Evolutionary conservation across 2,329 filamentous ascomycete species (phyloP).

Genomic region (Ceratocystis huliohia): DNA sequence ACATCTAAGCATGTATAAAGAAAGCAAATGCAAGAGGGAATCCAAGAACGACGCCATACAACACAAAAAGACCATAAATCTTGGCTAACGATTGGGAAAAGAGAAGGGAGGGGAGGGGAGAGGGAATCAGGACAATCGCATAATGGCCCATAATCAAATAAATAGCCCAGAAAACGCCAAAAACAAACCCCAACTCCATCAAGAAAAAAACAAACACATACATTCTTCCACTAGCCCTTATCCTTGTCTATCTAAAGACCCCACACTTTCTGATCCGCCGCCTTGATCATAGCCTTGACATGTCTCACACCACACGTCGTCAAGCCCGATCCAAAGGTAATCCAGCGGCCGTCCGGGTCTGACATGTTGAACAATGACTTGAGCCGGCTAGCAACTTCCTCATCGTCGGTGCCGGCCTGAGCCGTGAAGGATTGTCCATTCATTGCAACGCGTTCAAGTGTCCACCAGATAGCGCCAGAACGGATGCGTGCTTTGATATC

Average conservation of each 20-base stretch:
- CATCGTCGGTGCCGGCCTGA: slow-evolving; percentile 9
- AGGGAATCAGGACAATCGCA: slow-evolving; percentile 2
- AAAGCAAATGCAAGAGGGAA: neutral
- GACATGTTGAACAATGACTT: slow-evolving; percentile 5
- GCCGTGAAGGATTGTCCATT: slow-evolving; percentile 18
- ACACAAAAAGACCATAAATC: too few relatives aligned
- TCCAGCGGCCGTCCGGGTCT: slow-evolving; percentile 23
- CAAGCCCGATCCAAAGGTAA: slow-evolving; percentile 24
- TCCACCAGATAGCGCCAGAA: slow-evolving; percentile 40
- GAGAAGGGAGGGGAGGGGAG: neutral
- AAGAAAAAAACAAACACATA: neutral
- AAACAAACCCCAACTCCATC: slow-evolving; percentile 1
- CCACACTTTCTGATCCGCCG: slow-evolving; percentile 20
- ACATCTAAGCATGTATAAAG: neutral
- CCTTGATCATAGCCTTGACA: slow-evolving; percentile 20
- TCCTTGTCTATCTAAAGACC: slow-evolving; percentile 4
- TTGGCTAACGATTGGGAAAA: neutral
- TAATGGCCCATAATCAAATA: neutral
- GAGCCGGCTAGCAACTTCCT: slow-evolving; percentile 12
- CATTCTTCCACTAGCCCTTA: neutral
- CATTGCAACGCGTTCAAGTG: slow-evolving; percentile 31
- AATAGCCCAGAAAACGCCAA: slow-evolving; percentile 7
- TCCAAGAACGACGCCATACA: too few relatives aligned
- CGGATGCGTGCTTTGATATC: slow-evolving; percentile 33
- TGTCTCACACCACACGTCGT: slow-evolving; percentile 17